phyloP scores from a whole-genome alignment of 1,139 yeast genomes.

The Nakaseomyces bracarensis region DNA sequence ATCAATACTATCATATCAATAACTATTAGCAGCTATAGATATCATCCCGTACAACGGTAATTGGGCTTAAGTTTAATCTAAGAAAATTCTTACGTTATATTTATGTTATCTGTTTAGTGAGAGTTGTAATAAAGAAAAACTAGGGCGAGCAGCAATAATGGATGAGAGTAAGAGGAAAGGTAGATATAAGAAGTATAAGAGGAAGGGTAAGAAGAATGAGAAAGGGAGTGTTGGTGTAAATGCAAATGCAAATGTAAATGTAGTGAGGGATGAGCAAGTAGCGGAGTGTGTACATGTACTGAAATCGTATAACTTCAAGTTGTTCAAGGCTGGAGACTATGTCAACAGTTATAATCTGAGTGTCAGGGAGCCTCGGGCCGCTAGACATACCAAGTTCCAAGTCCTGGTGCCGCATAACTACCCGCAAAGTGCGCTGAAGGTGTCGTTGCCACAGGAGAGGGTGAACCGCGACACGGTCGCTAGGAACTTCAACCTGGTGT shows the following conservation, averaged over 20 bases:
- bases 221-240: background rate
- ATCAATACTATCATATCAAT: no score
- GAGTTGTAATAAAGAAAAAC: no score
- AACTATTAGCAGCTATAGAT: no score
- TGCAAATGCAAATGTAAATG: background rate
- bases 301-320: background rate
- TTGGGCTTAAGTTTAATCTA: no score
- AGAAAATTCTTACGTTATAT: background rate
- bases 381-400: background rate
- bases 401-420: constrained; percentile 5
- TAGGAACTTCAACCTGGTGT: background rate
- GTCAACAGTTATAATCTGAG: constrained; percentile 1
- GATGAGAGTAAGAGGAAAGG: background rate
- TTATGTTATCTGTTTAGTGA: background rate
- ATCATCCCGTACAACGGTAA: no score
- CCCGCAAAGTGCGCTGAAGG: background rate
- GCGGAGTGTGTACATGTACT: constrained; percentile 1
- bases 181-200: no score
- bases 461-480: background rate
- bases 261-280: background rate
- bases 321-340: constrained; percentile 1
- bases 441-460: background rate
- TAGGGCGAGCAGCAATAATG: background rate
- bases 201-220: background rate
- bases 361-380: constrained; percentile 1